Evolutionary conservation across 2,329 filamentous ascomycete genomes (phyloP).

Genomic region (Colletotrichum orbiculare): DNA sequence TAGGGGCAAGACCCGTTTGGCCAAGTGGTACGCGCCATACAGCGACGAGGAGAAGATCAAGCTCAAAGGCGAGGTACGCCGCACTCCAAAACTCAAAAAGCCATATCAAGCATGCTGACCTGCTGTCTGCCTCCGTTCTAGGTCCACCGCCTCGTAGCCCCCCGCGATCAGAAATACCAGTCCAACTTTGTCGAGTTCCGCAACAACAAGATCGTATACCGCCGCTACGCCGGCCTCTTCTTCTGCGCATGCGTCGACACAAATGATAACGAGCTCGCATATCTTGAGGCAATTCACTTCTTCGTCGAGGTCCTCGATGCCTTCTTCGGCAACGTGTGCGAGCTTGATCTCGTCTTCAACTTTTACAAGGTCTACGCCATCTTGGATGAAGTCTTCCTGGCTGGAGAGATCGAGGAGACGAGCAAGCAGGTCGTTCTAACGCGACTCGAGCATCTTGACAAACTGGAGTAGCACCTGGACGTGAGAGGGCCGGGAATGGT

Average conservation of each 20-base stretch:
- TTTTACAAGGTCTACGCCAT: constrained; percentile 96
- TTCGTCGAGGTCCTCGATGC: constrained; percentile 98
- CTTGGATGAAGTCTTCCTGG: constrained; percentile 96
- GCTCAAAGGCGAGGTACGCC: constrained; percentile 89
- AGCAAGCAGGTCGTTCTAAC: constrained; percentile 98
- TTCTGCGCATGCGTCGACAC: constrained; percentile 99
- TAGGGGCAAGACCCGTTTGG: constrained; percentile 97
- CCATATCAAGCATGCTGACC: neutral
- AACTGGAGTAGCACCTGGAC: constrained; percentile 75
- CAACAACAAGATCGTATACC: constrained; percentile 96
- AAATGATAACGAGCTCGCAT: constrained; percentile 98
- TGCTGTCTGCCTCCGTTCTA: constrained; percentile 46
- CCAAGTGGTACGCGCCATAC: constrained; percentile 99
- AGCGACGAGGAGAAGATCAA: constrained; percentile 99
- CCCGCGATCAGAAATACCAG: constrained; percentile 98
- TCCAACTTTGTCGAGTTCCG: constrained; percentile 99
- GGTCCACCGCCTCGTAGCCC: constrained; percentile 97
- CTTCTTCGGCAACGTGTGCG: constrained; percentile 99
- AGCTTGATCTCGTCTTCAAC: constrained; percentile 90
- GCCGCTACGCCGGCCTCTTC: constrained; percentile 96
- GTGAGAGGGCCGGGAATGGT: neutral
- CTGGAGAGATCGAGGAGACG: constrained; percentile 98
- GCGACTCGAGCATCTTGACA: constrained; percentile 92
- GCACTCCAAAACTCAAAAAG: too few relatives aligned
- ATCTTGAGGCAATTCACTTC: constrained; percentile 97